Conservation (phyloP, 805 yeast species). For the Yarrowia deformans region DNA sequence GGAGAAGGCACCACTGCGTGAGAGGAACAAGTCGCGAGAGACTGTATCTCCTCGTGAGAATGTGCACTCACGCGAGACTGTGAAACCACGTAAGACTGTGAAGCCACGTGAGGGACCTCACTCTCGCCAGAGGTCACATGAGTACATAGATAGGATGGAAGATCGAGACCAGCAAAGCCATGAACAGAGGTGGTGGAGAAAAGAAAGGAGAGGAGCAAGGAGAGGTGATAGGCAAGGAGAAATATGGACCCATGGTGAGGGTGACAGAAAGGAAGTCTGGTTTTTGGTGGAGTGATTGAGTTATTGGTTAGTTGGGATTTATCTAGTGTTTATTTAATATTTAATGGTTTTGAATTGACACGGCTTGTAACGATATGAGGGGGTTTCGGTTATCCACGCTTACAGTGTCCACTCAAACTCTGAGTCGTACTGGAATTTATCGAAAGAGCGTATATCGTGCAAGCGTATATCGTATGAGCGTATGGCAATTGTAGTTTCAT, state of each 20-base stretch:
- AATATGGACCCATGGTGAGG: no score
- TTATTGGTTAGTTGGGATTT: background rate
- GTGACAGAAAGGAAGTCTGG: background rate
- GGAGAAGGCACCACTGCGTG: background rate
- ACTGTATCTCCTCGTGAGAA: background rate
- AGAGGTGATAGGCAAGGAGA: background rate
- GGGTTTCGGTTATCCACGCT: no score
- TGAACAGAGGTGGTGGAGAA: background rate
- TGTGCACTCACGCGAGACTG: background rate
- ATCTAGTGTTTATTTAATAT: background rate
- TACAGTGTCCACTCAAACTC: no score
- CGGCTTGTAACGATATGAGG: no score
- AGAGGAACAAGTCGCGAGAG: background rate
- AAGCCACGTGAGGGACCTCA: background rate
- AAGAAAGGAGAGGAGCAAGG: background rate
- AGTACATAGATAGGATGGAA: background rate
- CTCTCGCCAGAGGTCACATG: background rate
- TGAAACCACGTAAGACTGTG: background rate
- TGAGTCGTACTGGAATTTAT: no score
- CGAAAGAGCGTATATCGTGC: no score
- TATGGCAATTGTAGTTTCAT: no score
- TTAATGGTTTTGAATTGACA: no score
- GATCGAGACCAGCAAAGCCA: background rate
- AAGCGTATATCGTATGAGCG: no score
- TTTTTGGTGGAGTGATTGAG: background rate